Percentiles rank a stretch among this genome's conserved stretches.
These are phyloP conservation scores for Didymella segeticola DNA, from an alignment of 2,329 filamentous ascomycete species.

Conservation along the genomic window DNA sequence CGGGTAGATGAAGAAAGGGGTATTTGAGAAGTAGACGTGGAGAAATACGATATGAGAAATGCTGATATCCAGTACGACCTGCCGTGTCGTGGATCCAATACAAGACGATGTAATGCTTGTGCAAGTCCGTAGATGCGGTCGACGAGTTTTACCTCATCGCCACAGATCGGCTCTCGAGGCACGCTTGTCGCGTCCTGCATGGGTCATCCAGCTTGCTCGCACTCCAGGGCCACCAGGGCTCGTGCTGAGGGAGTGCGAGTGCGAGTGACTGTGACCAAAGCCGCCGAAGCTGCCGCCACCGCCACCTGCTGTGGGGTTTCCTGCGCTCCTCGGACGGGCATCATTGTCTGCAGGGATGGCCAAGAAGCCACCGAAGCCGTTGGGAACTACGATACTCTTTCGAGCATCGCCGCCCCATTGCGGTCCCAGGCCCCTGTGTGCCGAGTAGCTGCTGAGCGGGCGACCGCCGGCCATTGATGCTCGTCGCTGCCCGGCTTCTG, in stretches of 20 bases:
- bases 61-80: not conserved
- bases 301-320: constrained; percentile 31
- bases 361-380: constrained; percentile 71
- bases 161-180: constrained; percentile 46
- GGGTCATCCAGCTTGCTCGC: constrained; percentile 43
- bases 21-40: constrained; percentile 22
- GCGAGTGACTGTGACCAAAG: constrained; percentile 31
- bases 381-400: constrained; percentile 69
- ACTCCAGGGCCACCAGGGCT: constrained; percentile 25
- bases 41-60: constrained; percentile 5
- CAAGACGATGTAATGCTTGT: not conserved
- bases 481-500: constrained; percentile 52
- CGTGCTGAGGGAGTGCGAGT: constrained; percentile 34
- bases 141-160: constrained; percentile 30
- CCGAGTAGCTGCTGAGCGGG: constrained; percentile 55
- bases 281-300: constrained; percentile 23
- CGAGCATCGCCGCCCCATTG: constrained; percentile 67
- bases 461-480: constrained; percentile 51
- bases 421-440: constrained; percentile 57
- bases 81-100: not conserved
- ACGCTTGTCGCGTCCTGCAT: constrained; percentile 42
- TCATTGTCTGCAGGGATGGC: constrained; percentile 60
- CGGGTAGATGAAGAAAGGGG: constrained; percentile 17
- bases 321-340: constrained; percentile 45
- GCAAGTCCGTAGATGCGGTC: not conserved